Base-by-base conservation (phyloP, 768 basidiomycete species). In the Guyanaporus albipodus region DNA sequence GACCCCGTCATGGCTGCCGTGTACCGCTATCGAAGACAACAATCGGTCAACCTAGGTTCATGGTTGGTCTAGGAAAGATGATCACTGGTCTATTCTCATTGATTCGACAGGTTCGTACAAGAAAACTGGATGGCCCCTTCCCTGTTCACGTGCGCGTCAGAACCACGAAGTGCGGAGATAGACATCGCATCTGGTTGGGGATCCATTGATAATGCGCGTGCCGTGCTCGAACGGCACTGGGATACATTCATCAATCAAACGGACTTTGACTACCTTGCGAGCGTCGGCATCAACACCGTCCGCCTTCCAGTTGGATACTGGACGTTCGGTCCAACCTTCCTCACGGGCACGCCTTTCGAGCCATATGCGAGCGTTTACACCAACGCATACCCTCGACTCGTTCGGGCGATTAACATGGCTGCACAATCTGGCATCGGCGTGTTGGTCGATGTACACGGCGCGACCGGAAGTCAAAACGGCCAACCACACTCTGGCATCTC, bases 61-160 rank as follows among this genome's bases (percentile, higher is more conserved):
- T 58, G 57, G 57, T 49, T n/a, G 17, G 53, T 27, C 12, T 2
- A 0, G 3, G 18, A 15, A 18, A 29, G 18, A 11, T 4, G 9
- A 7, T 18, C 14, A 8, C 11, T 8, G 8, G 11, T 21, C 11
- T 6, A 4, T 18, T 12, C 28, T 24, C 33, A 35, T 11, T 10
- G n/a, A 12, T 2, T 21, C 8, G 27, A 1, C 41, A 83, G 82
- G 81, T 85, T 87, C 57, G 82, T 85, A 6, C 77, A 81, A 46
- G 85, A 89, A 61, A 67, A 73, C 18, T 89, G 86, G 85, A 85
- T 88, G 80, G 77, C 77, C 1, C 81, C 83, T 4, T 81, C 81
- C 26, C 45, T 83, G 23, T 87, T 85, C 58, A 54, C 57, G 4
- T 82, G 82, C 45, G 83, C 85, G 4, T 58, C 70, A 18, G 82